Conservation (phyloP, 768 basidiomycete genomes). For the Coprinopsis sp. region DNA sequence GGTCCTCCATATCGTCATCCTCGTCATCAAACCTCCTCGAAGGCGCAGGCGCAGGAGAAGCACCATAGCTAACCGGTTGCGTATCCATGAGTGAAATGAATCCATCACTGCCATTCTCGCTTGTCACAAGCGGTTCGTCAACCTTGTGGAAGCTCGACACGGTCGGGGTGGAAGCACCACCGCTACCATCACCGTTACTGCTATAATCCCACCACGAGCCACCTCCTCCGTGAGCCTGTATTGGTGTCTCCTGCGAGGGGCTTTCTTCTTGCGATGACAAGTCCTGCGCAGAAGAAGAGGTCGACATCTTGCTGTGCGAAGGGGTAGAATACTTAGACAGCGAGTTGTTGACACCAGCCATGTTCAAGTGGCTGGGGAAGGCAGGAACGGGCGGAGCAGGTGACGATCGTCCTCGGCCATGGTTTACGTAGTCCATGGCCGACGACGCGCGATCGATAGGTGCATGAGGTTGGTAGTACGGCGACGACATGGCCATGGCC, state of each 20-base stretch:
- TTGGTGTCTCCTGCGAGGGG: slow-evolving; percentile 30
- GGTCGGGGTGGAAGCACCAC: slow-evolving; percentile 55
- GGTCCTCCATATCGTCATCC: slow-evolving; percentile 78
- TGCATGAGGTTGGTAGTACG: slow-evolving; percentile 32
- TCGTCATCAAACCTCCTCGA: slow-evolving; percentile 18
- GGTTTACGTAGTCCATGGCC: slow-evolving; percentile 68
- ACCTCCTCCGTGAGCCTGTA: slow-evolving; percentile 28
- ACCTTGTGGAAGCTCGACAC: slow-evolving; percentile 59
- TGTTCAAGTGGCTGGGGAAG: not conserved
- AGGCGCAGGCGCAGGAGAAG: slow-evolving; percentile 17
- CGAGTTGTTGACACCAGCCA: not conserved
- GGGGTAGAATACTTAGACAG: too few species aligned
- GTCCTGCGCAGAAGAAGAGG: slow-evolving; percentile 6
- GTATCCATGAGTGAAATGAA: slow-evolving; percentile 85
- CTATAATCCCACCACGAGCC: slow-evolving; percentile 67
- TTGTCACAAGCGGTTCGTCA: slow-evolving; percentile 36
- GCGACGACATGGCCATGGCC: slow-evolving; percentile 55
- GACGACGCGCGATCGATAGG: slow-evolving; percentile 72
- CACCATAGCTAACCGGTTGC: slow-evolving; percentile 37
- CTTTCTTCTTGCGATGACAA: slow-evolving; percentile 4
- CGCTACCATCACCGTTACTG: slow-evolving; percentile 28
- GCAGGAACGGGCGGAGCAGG: not conserved
- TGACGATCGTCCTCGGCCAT: slow-evolving; percentile 19
- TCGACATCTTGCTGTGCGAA: too few species aligned
- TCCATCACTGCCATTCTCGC: slow-evolving; percentile 43